Evolutionary conservation across 805 yeast genomes (phyloP), one percentile per base, ranked within the genome.

Genomic region (Cyberlindnera suaveolens): DNA sequence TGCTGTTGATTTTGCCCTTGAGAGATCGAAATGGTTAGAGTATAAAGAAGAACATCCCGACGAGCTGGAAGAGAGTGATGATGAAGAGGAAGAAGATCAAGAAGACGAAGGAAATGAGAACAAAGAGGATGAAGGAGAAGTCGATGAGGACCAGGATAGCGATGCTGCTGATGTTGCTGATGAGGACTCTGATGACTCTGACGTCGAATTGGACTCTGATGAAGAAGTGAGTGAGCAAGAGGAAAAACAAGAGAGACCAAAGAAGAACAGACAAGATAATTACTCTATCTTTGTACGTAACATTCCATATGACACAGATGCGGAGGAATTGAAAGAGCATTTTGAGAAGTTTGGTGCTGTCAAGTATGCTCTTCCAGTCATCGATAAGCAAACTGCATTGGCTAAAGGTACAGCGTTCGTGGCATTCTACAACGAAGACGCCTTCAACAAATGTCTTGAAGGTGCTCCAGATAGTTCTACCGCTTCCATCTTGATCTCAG

Each of bases 361-460:
- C 18, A 82, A 84, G 54, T 93, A 89, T 61, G 99, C 99, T 1
- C 72, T 93, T 36, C 96, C 98, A 0, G 99, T 93, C 13, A 71
- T 83, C 49, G 99, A 93, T 58, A 85, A 72, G 57, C 83, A 72
- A 43, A 81, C 96, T 3, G 95, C 95, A 6, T 68, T 86, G 47
- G 91, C 98, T 11, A 85, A 75, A 61, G 99, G 99, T 49, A 84
- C 96, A 1, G 99, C 96, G 0, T 93, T 93, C 61, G 96, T 93
- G 35, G 95, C 96, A 0, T 93, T 93, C 60, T 64, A 62, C 40
- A 67, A 73, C 18, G 77, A 76, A 42, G 79, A 73, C 5, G 77
- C 84, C 3, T 85, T 78, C 54, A 72, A 73, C 29, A 73, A 75
- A 41, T 90, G 97, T 66, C 60, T 90, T 31, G 70, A 71, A 5